Base-by-base conservation (phyloP, 1,284 basidiomycete genomes). In the Xerocomus nothofagi region DNA sequence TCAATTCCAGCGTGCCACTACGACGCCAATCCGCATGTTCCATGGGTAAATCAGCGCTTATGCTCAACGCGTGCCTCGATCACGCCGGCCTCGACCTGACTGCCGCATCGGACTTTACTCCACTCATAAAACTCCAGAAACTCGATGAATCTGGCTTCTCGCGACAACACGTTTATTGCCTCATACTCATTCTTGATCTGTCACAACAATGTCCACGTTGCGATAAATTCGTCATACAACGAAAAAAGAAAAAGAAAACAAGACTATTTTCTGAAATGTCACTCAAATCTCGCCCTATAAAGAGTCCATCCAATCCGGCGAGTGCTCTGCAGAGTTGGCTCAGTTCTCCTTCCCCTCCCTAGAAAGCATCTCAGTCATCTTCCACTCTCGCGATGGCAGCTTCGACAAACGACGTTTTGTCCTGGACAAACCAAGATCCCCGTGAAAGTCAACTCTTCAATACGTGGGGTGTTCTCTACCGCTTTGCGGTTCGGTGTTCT, bases 351-450 rank as follows among this genome's bases (percentile, higher is more conserved):
- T 59, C 58, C 32, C 51, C 58, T 52, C 66, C 61, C 61, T 54
- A 57, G 60, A 59, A 51, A 54, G 43, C 64, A 48, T 56, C 60
- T 47, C 51, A 47, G 5, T 27, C 39, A 44, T 54, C 21, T 42
- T 55, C 47, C 50, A 46, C 51, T 52, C 59, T 59, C 54, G 55
- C 59, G 42, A 84, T 83, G 80, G 68, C 77, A 41, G 66, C 74
- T 58, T 65, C 77, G 53, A 73, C 79, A 51, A 81, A 84, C 68
- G 87, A 90, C 57, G 75, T 88, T 49, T 79, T 90, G 65, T 88
- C 83, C 50, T 91, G 88, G 88, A 91, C 89, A 40, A 88, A 85
- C 70, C 81, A 85, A 61, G 88, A 91, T 69, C 85, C 86, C 60
- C 84, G 86, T 46, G 83, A 90, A 68, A 91, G 89, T 59, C 75